phyloP scores from a whole-genome alignment of 768 basidiomycete species.

The Panaeolus papilionaceus region DNA sequence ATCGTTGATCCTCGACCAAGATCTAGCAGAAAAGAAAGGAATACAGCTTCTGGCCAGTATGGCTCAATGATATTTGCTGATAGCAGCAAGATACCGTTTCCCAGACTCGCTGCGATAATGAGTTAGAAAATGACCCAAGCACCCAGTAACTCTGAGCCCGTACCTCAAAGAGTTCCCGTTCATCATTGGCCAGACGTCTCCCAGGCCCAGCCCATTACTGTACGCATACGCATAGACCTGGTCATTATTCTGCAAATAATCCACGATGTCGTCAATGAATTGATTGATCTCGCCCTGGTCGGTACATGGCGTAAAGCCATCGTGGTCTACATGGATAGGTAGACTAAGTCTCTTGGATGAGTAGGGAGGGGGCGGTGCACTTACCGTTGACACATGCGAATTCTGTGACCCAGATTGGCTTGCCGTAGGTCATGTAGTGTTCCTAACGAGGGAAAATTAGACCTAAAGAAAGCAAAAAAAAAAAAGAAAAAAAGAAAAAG shows the following conservation, averaged over 20 bases:
- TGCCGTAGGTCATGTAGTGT: slow-evolving; percentile 50
- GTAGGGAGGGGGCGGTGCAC: slow-evolving; percentile 11
- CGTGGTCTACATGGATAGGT: slow-evolving; percentile 34
- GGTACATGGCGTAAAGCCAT: slow-evolving; percentile 49
- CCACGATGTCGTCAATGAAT: slow-evolving; percentile 47
- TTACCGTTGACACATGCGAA: slow-evolving; percentile 55
- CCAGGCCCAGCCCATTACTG: slow-evolving; percentile 53
- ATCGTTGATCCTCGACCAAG: not conserved
- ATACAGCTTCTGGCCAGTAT: not conserved
- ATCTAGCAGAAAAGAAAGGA: not conserved
- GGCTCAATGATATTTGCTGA: slow-evolving; percentile 43
- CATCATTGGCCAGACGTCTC: slow-evolving; percentile 53
- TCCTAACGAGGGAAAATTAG: slow-evolving; percentile 31
- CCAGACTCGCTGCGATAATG: slow-evolving; percentile 42
- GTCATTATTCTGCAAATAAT: slow-evolving; percentile 42
- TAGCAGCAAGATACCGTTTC: slow-evolving; percentile 45
- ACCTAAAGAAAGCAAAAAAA: not conserved
- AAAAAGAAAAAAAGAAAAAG: not conserved
- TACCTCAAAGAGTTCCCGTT: slow-evolving; percentile 43
- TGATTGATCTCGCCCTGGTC: slow-evolving; percentile 48
- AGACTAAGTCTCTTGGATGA: not conserved
- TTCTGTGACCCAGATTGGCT: slow-evolving; percentile 56
- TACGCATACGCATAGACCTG: slow-evolving; percentile 52
- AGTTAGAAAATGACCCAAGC: slow-evolving; percentile 5
- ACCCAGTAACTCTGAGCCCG: slow-evolving; percentile 4